Conservation (phyloP, 768 basidiomycete species). For the Termitomyces sp. region DNA sequence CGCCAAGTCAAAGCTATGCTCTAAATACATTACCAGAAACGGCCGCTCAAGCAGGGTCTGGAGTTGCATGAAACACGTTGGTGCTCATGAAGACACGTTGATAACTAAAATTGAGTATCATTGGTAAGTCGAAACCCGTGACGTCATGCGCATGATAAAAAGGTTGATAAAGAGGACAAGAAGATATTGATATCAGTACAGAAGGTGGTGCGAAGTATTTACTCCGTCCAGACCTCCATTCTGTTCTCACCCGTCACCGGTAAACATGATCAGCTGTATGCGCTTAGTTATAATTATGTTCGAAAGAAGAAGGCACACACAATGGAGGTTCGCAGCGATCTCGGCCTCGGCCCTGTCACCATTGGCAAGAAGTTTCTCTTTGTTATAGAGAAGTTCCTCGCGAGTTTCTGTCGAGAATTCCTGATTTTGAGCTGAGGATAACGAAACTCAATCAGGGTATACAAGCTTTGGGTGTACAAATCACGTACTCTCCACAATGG, state of each 20-base stretch:
- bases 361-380: conserved; percentile 95
- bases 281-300: conserved; percentile 17
- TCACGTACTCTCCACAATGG: conserved; percentile 93
- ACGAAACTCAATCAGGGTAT: not conserved
- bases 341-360: conserved; percentile 97
- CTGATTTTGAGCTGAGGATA: conserved; percentile 79
- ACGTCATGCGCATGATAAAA: conserved; percentile 12
- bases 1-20: conserved; percentile 1
- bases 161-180: not conserved
- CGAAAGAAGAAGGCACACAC: conserved; percentile 34
- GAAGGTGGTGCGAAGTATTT: conserved; percentile 12
- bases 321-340: conserved; percentile 89
- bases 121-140: not conserved
- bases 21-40: not conserved
- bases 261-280: conserved; percentile 79
- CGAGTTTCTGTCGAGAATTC: conserved; percentile 97
- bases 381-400: conserved; percentile 98
- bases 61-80: too few species aligned
- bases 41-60: not conserved
- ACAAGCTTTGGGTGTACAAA: not conserved
- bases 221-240: conserved; percentile 13
- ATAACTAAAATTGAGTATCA: not conserved
- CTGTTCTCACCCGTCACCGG: conserved; percentile 40
- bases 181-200: conserved; percentile 15
- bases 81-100: conserved; percentile 1